Base-by-base conservation (phyloP, 345 rosid genomes). In the Bruguiera parviflora region DNA sequence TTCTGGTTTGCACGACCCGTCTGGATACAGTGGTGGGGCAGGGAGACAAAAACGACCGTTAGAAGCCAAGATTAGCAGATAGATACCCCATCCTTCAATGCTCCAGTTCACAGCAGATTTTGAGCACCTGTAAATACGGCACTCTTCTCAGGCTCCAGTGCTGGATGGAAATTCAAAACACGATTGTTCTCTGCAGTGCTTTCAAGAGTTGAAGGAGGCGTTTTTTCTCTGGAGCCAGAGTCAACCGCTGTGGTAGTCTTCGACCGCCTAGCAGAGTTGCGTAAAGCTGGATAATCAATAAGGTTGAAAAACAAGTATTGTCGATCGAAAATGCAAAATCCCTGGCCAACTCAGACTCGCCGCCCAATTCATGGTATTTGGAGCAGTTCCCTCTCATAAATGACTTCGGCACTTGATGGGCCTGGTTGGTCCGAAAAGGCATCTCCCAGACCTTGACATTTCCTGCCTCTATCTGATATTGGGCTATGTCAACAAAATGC, bases 221-320 rank as follows among this genome's bases (percentile, higher is more conserved):
- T 75, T 73, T 75, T 73, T 81, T 92, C 63, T 85, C 87, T 0
- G 83, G 71, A 21, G 97, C 97, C 66, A 86, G 8, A 49, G 84
- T 89, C 78, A 90, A 76, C 68, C 96, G 81, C 78, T 88, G 53
- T 22, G 93, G 60, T 96, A 81, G n/a, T 96, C 99, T 82, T 95
- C 96, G 19, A 92, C 85, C 81, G 88, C 99, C 99, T 92, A 70
- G 58, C 78, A 43, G 18, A 61, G 5, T 29, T 53, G 33, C 31
- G 11, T 33, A 53, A 7, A 24, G 22, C 19, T 63, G 62, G 7
- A 53, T 5, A 7, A 7, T 33, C 9, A 7, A 22, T 5, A 64
- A 55, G n/a, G 59, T 28, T 11, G n/a, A 6, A 70, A 68, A 61
- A 29, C 32, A 49, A 60, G 16, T 6, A 9, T 37, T 55, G 32